These are phyloP conservation scores for Saksenaea vasiformis DNA, from an alignment of 371 early-diverging fungal genomes.

Conservation along the genomic window DNA sequence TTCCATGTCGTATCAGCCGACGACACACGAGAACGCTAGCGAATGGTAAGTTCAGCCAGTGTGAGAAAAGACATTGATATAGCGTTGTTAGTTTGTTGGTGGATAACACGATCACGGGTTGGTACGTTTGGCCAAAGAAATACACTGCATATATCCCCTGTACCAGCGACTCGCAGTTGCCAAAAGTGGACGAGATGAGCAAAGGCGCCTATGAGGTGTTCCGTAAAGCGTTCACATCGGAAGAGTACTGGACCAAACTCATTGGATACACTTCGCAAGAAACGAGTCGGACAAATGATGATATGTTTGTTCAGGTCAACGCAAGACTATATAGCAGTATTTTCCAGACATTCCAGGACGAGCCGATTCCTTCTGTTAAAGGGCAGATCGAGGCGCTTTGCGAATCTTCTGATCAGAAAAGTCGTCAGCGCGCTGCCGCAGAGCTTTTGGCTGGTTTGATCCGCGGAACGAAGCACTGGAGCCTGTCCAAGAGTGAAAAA, in stretches of 20 bases:
- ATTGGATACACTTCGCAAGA: conserved; percentile 66
- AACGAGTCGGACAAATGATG: conserved; percentile 58
- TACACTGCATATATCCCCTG: conserved; percentile 57
- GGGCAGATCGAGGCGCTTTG: conserved; percentile 53
- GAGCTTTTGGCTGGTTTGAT: conserved; percentile 82
- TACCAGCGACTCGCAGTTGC: conserved; percentile 25
- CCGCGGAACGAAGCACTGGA: conserved; percentile 89
- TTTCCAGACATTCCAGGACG: conserved; percentile 68
- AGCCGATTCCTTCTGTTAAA: conserved; percentile 54
- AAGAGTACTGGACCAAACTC: conserved; percentile 61
- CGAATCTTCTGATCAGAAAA: conserved; percentile 61
- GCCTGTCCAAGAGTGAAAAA: conserved; percentile 25
- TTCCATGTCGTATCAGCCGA: conserved; percentile 23
- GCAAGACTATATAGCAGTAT: conserved; percentile 68
- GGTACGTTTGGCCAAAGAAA: conserved; percentile 76
- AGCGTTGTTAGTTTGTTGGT: conserved; percentile 37
- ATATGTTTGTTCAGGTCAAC: conserved; percentile 57
- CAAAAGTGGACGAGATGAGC: conserved; percentile 51
- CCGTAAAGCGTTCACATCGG: conserved; percentile 42
- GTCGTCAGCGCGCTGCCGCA: conserved; percentile 77
- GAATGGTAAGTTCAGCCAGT: conserved; percentile 23
- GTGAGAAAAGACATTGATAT: not conserved
- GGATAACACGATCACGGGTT: conserved; percentile 64
- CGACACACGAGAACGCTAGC: conserved; percentile 34
- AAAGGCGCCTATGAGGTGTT: conserved; percentile 56